These are phyloP conservation scores for Apiotrichum veenhuisii DNA, from an alignment of 1,284 basidiomycete genomes.

Conservation along the genomic window DNA sequence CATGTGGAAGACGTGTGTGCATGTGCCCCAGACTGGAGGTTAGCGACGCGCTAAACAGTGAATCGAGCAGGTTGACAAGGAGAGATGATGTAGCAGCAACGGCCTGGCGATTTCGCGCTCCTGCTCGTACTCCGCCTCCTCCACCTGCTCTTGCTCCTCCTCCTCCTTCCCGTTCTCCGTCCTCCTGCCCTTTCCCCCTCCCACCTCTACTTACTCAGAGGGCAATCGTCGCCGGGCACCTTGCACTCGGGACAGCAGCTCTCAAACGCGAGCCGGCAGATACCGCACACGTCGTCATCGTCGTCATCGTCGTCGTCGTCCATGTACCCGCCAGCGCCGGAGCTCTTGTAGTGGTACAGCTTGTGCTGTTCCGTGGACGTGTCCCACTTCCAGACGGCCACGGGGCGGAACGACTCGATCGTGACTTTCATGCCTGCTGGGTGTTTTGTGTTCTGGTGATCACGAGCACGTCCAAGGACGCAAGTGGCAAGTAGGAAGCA, in stretches of 20 bases:
- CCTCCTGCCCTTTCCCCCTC: background rate
- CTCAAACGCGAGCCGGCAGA: constrained; percentile 85
- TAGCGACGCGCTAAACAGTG: background rate
- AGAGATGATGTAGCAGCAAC: background rate
- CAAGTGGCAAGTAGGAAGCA: too few species aligned
- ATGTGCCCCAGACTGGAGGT: constrained; percentile 78
- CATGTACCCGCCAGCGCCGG: background rate
- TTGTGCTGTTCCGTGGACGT: constrained; percentile 41
- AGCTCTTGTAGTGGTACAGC: constrained; percentile 23
- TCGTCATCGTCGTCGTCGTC: constrained; percentile 61
- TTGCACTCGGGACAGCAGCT: constrained; percentile 90
- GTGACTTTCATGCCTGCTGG: constrained; percentile 42
- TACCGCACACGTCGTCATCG: constrained; percentile 87
- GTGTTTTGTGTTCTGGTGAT: background rate
- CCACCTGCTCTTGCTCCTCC: too few species aligned
- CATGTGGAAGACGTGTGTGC: constrained; percentile 91
- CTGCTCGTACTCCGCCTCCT: too few species aligned
- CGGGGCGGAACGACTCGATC: constrained; percentile 41
- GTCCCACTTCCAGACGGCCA: constrained; percentile 50
- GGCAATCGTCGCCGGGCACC: constrained; percentile 93
- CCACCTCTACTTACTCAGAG: constrained; percentile 64
- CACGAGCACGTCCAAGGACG: too few species aligned
- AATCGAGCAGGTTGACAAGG: background rate
- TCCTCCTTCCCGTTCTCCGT: too few species aligned
- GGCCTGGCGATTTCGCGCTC: too few species aligned